A percentile compares a stretch with the other conserved stretches of the same genome.
phyloP scores from a whole-genome alignment of 768 basidiomycete species.

The Phylloporus scabripes region DNA sequence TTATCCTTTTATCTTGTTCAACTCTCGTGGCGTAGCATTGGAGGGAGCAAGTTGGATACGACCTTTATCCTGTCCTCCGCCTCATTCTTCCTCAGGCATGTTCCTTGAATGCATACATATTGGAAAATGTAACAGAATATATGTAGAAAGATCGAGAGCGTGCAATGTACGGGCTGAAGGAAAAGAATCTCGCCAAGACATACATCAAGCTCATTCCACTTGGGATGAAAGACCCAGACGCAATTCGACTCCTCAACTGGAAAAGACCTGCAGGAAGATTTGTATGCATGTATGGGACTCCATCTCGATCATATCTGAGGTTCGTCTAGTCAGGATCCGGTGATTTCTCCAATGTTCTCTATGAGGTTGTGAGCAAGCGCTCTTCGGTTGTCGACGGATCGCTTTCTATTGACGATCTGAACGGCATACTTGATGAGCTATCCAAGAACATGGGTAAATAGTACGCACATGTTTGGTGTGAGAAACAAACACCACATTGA shows the following conservation, averaged over 20 bases:
- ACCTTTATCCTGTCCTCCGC: slow-evolving; percentile 86
- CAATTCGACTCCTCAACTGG: slow-evolving; percentile 83
- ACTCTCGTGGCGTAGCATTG: slow-evolving; percentile 54
- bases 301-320: background rate
- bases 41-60: slow-evolving; percentile 79
- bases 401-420: slow-evolving; percentile 79
- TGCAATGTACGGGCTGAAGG: slow-evolving; percentile 89
- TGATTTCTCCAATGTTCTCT: slow-evolving; percentile 84
- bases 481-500: slow-evolving; percentile 2
- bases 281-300: slow-evolving; percentile 36
- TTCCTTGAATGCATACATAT: background rate
- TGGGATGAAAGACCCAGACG: slow-evolving; percentile 72
- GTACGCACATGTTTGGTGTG: slow-evolving; percentile 36
- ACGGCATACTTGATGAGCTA: slow-evolving; percentile 74
- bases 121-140: background rate
- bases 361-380: slow-evolving; percentile 79
- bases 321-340: slow-evolving; percentile 60
- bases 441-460: slow-evolving; percentile 67
- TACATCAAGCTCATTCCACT: slow-evolving; percentile 90
- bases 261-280: slow-evolving; percentile 70
- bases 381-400: slow-evolving; percentile 74
- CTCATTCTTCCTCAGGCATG: slow-evolving; percentile 84
- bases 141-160: slow-evolving; percentile 89
- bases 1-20: background rate
- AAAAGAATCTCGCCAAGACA: slow-evolving; percentile 87